Evolutionary conservation across 2,329 filamentous ascomycete genomes (phyloP).

Genomic region (Zasmidium angulare): DNA sequence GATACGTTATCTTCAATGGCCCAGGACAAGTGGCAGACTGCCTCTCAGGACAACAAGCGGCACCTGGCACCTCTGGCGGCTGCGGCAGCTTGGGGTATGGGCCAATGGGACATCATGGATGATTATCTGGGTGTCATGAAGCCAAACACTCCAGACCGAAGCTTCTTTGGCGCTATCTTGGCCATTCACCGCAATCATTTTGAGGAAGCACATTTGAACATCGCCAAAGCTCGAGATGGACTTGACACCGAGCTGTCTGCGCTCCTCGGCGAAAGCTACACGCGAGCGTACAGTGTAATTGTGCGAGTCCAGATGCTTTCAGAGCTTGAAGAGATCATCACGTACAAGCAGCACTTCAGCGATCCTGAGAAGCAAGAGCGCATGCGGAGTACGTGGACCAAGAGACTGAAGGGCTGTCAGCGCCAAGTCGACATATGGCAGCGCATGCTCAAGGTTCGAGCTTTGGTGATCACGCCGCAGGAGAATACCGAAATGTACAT

Average conservation of each 20-base stretch:
- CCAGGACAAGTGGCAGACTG: slow-evolving; percentile 91
- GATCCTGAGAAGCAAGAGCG: slow-evolving; percentile 85
- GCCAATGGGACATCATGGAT: slow-evolving; percentile 98
- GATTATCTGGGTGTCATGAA: slow-evolving; percentile 96
- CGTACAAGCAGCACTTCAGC: slow-evolving; percentile 83
- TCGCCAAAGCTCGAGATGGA: slow-evolving; percentile 87
- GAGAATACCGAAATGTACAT: slow-evolving; percentile 99
- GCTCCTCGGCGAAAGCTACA: slow-evolving; percentile 96
- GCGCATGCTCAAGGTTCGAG: slow-evolving; percentile 91
- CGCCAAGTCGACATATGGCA: slow-evolving; percentile 98
- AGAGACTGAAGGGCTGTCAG: slow-evolving; percentile 88
- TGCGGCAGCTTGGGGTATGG: slow-evolving; percentile 91
- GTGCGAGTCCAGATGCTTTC: slow-evolving; percentile 98
- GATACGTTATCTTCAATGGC: slow-evolving; percentile 85
- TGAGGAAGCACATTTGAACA: slow-evolving; percentile 81
- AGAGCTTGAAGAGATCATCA: slow-evolving; percentile 95
- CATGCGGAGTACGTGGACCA: slow-evolving; percentile 94
- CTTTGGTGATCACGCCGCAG: slow-evolving; percentile 83
- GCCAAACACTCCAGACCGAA: slow-evolving; percentile 84
- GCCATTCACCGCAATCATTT: slow-evolving; percentile 95
- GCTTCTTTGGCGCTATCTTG: slow-evolving; percentile 96
- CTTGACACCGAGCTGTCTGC: slow-evolving; percentile 95
- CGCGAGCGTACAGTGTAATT: slow-evolving; percentile 94
- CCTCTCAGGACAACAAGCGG: slow-evolving; percentile 80
- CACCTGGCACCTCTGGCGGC: slow-evolving; percentile 91